phyloP scores from a whole-genome alignment of 2,329 filamentous ascomycete species.

The Alternaria brassicicola region DNA sequence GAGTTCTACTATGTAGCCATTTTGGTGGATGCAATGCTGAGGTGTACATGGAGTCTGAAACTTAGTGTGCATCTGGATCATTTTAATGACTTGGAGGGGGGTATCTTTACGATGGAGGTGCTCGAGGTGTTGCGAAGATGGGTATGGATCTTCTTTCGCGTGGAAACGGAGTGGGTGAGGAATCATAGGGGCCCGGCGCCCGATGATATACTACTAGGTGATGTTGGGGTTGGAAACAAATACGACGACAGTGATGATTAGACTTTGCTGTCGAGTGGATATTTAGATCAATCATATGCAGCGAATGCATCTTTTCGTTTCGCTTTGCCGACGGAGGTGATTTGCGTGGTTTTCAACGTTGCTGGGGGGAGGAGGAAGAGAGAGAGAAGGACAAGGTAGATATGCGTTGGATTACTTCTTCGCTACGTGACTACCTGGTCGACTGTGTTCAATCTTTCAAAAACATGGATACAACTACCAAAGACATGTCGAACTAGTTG shows the following conservation, averaged over 20 bases:
- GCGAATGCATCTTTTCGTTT: not conserved
- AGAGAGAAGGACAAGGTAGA: not conserved
- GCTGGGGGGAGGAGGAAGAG: not conserved
- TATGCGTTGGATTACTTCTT: not conserved
- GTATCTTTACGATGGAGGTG: conserved; percentile 85
- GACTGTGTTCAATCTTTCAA: not conserved
- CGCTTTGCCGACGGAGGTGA: not conserved
- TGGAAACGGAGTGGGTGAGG: conserved; percentile 86
- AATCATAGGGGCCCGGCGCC: conserved; percentile 61
- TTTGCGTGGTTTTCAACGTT: not conserved
- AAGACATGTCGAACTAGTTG: not conserved
- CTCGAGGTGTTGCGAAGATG: conserved; percentile 87
- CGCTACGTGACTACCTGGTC: not conserved
- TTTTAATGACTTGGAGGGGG: conserved; percentile 84
- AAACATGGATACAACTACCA: not conserved
- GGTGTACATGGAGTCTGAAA: conserved; percentile 92
- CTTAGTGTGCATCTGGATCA: conserved; percentile 81
- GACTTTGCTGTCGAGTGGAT: not conserved
- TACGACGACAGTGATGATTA: conserved; percentile 63
- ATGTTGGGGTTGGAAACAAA: conserved; percentile 64
- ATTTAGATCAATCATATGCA: not conserved
- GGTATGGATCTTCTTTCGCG: conserved; percentile 96
- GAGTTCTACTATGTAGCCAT: conserved; percentile 85
- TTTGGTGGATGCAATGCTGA: conserved; percentile 75
- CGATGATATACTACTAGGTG: conserved; percentile 76